Evolutionary conservation across 2,329 filamentous ascomycete species (phyloP), one percentile per base, ranked within the genome.

Genomic region (Diaporthe sp.): DNA sequence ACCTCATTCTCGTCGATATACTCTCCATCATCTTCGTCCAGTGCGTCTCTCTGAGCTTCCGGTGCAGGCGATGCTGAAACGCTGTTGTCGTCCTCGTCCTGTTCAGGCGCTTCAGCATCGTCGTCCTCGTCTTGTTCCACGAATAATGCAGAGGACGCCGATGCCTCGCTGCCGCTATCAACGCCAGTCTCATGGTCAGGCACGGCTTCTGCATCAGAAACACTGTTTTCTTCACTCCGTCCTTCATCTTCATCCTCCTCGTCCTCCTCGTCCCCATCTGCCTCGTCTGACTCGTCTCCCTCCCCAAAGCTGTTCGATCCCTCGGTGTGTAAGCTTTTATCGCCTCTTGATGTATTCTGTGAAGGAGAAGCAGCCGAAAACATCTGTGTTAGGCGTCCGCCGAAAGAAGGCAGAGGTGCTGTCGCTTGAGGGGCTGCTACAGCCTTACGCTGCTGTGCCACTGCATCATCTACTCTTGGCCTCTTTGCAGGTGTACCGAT

Each of bases 401-500:
- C 85, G 77, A 88, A 88, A 42, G 85, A 85, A 46, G 87, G 85
- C 57, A 84, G 79, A 6, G 84, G 79, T 8, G 74, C 79, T 10
- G 76, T 68, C 31, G 78, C 76, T 71, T 80, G 81, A 9, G 75
- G 34, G 75, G 60, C 34, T 62, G 49, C 81, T 71, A 81, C 80
- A 73, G 82, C 80, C 76, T 83, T 86, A 37, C 78, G 81, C 37
- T 62, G 77, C 37, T 13, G 85, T 19, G 34, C 49, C 39, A 58
- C 84, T 15, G 82, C 83, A 62, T 87, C 83, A 25, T 86, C 85
- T 57, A 84, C 83, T 62, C 84, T 84, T 74, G 82, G 84, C 75
- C 84, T 87, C 77, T 90, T 90, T 5, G 86, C 80, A 68, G 89
- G 86, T 68, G 87, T 89, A 1, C 93, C 93, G 78, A 95, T 88